Evolutionary conservation across 31 red algal genomes (phyloP), one percentile per base, ranked within the genome.

Genomic region (Odonthalia washingtoniensis): DNA sequence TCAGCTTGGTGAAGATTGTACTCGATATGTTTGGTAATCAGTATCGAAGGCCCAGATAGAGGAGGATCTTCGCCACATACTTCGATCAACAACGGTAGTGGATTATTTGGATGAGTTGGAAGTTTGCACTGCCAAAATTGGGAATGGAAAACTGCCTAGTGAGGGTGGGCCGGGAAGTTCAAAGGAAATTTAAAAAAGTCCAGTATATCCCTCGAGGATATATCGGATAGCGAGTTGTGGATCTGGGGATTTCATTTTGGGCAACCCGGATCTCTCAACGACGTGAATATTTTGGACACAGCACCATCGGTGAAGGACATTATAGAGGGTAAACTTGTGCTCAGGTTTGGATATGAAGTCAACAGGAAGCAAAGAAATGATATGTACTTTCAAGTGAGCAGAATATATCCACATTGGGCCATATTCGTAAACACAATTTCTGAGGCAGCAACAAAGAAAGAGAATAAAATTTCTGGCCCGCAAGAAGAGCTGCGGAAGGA

Each of bases 241-340:
- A 61, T 70, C 35, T 86, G 83, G 83, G 35, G 32, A 17, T 74
- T 86, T 46, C 45, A 75, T 24, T 76, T 86, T 74, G 69, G 69
- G 0, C 21, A 62, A 0, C 83, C 41, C 24, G 67, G 83, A 32
- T 43, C 70, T 2, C 32, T 75, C 1, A 86, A 86, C 31, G 66
- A 86, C 30, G 40, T 75, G 12, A 86, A 75, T 38, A 53, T 76
- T 1, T 37, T 86, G 2, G 35, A 86, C 1, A 70, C 67, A 32
- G 63, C 45, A 3, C 32, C 4, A 1, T 45, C 36, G 18, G 74
- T 86, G n/a, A n/a, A 44, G 3, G 16, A 35, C 30, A 37, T 75
- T 4, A 67, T 72, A 2, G 57, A 5, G 30, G 67, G 83, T 57
- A 31, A 28, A 1, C 75, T 72, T 40, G 40, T 53, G 24, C 38